A percentile compares a stretch with the other conserved stretches of the same genome.
Conservation (phyloP, 176 grass and related monocot genomes). For the Musa troglodytarum region DNA sequence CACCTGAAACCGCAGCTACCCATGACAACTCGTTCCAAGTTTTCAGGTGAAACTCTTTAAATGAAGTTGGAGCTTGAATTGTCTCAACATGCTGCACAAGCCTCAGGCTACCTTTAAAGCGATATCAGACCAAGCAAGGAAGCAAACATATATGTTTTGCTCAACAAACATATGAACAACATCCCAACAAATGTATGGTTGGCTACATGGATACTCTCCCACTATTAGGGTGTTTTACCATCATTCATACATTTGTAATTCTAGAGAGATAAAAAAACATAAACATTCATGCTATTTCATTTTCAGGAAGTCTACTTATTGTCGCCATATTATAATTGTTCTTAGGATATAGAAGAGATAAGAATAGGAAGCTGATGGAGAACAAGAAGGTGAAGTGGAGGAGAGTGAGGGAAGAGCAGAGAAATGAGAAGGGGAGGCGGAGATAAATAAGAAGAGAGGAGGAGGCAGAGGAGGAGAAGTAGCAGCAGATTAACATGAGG, state of each 20-base stretch:
- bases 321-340: neutral
- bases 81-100: constrained; percentile 74
- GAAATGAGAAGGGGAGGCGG: too few relatives aligned
- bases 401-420: too few relatives aligned
- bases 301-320: neutral
- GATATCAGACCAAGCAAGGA: neutral
- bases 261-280: neutral
- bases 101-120: constrained; percentile 84
- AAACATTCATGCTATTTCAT: neutral
- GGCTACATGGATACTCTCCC: neutral
- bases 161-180: neutral
- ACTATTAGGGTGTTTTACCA: neutral
- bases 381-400: neutral
- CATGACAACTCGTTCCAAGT: constrained; percentile 57
- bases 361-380: neutral
- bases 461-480: too few relatives aligned
- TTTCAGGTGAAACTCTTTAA: constrained; percentile 44
- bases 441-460: too few relatives aligned
- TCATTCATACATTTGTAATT: neutral
- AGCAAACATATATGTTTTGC: neutral
- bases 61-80: constrained; percentile 44
- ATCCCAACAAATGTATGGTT: neutral
- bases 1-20: constrained; percentile 55
- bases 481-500: too few relatives aligned
- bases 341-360: neutral